Conservation (phyloP, 192 early-diverging fungal species). For the Gamsiella multidivaricata region DNA sequence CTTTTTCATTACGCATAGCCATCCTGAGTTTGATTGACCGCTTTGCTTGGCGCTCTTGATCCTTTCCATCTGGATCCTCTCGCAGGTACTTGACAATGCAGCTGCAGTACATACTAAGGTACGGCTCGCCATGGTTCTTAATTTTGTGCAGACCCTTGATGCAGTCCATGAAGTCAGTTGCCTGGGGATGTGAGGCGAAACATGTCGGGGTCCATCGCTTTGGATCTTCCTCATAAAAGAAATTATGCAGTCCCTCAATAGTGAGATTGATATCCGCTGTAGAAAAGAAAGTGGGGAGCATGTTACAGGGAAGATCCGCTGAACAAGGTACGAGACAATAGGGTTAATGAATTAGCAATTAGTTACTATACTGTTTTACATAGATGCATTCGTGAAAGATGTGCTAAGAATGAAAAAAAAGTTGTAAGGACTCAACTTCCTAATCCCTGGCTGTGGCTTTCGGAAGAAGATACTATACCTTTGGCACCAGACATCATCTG, state of each 20-base stretch:
- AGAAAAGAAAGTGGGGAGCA: background rate
- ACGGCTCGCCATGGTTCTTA: background rate
- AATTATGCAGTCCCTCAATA: constrained; percentile 2
- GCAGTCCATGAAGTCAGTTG: background rate
- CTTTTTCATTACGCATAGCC: background rate
- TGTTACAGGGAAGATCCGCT: background rate
- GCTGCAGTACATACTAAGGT: background rate
- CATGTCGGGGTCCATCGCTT: constrained; percentile 5
- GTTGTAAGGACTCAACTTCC: constrained; percentile 6
- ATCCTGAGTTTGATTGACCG: background rate
- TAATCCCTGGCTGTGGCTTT: constrained; percentile 11
- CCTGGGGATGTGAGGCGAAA: background rate
- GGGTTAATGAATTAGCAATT: too few species aligned
- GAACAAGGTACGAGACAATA: background rate
- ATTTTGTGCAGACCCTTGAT: background rate
- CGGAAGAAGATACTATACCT: constrained; percentile 15
- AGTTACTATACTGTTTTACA: background rate
- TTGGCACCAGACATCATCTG: constrained; percentile 18
- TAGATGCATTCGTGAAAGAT: background rate
- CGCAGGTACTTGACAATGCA: background rate
- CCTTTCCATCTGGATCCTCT: background rate
- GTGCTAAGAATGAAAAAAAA: background rate
- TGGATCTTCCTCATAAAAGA: constrained; percentile 3
- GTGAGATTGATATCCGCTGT: constrained; percentile 1
- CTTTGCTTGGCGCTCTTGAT: background rate